Conservation (phyloP, 192 early-diverging fungal species). For the Endogone sp. region DNA sequence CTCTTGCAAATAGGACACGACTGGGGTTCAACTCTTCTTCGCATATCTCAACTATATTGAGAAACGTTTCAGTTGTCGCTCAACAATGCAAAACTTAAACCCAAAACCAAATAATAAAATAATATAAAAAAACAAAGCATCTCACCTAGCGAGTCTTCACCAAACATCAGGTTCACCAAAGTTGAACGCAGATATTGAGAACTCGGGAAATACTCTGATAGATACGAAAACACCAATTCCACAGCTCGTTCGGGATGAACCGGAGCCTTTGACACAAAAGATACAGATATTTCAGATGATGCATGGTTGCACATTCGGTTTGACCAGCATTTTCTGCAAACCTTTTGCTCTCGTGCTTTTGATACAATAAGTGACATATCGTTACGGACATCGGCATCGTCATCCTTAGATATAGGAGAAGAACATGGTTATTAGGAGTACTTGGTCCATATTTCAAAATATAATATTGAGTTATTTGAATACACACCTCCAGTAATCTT, state of each 20-base stretch:
- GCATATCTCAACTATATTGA: slow-evolving; percentile 6
- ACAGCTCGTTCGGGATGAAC: slow-evolving; percentile 52
- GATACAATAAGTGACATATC: slow-evolving; percentile 58
- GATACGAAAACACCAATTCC: slow-evolving; percentile 38
- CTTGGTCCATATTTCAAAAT: too few relatives aligned
- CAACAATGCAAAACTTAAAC: too few relatives aligned
- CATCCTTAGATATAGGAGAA: slow-evolving; percentile 50
- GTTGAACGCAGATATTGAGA: slow-evolving; percentile 13
- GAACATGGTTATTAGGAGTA: not conserved
- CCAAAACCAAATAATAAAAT: not conserved
- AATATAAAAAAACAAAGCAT: not conserved
- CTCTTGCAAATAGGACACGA: slow-evolving; percentile 72
- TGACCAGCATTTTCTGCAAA: slow-evolving; percentile 15
- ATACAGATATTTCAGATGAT: slow-evolving; percentile 8
- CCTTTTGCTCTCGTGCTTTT: slow-evolving; percentile 45
- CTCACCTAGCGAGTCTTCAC: slow-evolving; percentile 26
- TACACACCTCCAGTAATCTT: slow-evolving; percentile 31
- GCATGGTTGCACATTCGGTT: too few relatives aligned
- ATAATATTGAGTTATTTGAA: too few relatives aligned
- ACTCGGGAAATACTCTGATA: slow-evolving; percentile 23
- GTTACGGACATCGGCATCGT: slow-evolving; percentile 74
- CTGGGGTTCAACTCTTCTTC: slow-evolving; percentile 28
- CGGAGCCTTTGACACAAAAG: slow-evolving; percentile 33
- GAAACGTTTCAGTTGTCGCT: too few relatives aligned
- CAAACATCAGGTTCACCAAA: slow-evolving; percentile 18